phyloP scores from a whole-genome alignment of 371 early-diverging fungal species.

The Syncephalis plumigaleata region DNA sequence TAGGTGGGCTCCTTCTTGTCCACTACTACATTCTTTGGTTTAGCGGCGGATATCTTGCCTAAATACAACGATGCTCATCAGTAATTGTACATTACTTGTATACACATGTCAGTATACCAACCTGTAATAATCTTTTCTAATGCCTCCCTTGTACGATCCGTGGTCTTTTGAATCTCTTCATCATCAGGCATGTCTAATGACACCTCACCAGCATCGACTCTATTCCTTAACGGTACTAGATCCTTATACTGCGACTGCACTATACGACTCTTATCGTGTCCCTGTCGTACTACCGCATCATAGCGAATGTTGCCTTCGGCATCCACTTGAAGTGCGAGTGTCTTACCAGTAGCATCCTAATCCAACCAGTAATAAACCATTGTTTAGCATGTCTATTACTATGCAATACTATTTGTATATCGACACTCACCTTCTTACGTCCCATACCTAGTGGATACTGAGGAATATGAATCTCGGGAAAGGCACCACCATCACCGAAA shows the following conservation, averaged over 20 bases:
- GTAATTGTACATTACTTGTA: too few relatives aligned
- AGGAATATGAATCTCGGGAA: conserved; percentile 76
- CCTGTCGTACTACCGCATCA: conserved; percentile 73
- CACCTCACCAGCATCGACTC: conserved; percentile 50
- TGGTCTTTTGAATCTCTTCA: conserved; percentile 59
- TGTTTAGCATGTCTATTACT: too few relatives aligned
- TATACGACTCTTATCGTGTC: conserved; percentile 45
- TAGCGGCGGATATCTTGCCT: conserved; percentile 50
- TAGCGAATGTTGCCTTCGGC: conserved; percentile 76
- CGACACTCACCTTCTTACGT: conserved; percentile 25
- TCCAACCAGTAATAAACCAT: too few relatives aligned
- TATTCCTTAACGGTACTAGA: conserved; percentile 55
- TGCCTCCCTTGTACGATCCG: conserved; percentile 75
- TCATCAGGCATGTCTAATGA: conserved; percentile 58
- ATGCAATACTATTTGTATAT: not conserved
- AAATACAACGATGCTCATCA: too few relatives aligned
- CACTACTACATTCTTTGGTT: conserved; percentile 43
- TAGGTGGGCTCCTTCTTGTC: conserved; percentile 56
- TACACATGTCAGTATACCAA: conserved; percentile 4
- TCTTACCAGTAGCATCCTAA: conserved; percentile 35
- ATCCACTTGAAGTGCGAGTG: conserved; percentile 80
- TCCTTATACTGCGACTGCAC: conserved; percentile 75
- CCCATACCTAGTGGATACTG: conserved; percentile 94
- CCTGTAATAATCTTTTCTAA: conserved; percentile 75
- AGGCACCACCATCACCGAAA: conserved; percentile 93